Conservation (phyloP, 768 basidiomycete species). For the Serendipita sp. region DNA sequence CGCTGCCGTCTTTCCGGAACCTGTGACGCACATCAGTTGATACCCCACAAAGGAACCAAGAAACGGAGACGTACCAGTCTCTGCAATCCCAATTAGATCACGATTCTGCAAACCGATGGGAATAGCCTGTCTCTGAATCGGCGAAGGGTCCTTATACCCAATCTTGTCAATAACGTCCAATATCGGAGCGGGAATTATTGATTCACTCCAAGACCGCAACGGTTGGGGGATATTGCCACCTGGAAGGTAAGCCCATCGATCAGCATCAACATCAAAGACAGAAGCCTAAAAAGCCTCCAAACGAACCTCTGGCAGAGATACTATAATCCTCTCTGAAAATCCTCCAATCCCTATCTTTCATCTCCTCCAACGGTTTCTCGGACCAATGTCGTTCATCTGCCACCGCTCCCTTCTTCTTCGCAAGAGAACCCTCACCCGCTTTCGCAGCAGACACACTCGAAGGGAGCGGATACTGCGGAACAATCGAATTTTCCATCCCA, state of each 20-base stretch:
- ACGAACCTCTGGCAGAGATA: conserved; percentile 74
- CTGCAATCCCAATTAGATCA: conserved; percentile 96
- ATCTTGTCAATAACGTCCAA: conserved; percentile 75
- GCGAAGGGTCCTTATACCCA: conserved; percentile 93
- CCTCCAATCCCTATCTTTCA: conserved; percentile 97
- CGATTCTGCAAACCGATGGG: conserved; percentile 96
- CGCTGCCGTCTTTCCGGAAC: conserved; percentile 96
- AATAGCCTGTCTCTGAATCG: conserved; percentile 96
- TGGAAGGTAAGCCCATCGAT: conserved; percentile 17
- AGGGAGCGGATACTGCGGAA: background rate
- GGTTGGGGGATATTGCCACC: conserved; percentile 91
- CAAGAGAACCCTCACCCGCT: conserved; percentile 17
- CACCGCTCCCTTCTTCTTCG: conserved; percentile 46
- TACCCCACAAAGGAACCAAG: conserved; percentile 6
- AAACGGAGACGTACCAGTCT: conserved; percentile 53
- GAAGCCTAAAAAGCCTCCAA: background rate
- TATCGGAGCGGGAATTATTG: conserved; percentile 60
- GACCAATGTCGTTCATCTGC: conserved; percentile 92
- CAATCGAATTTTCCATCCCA: conserved; percentile 45
- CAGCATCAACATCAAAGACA: background rate
- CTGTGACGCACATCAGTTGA: conserved; percentile 23
- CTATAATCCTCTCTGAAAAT: conserved; percentile 98
- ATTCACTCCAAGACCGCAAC: conserved; percentile 82
- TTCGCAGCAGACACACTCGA: background rate
- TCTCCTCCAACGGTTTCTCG: conserved; percentile 79